Conservation (phyloP, 371 early-diverging fungal genomes). For the Mucor lusitanicus region DNA sequence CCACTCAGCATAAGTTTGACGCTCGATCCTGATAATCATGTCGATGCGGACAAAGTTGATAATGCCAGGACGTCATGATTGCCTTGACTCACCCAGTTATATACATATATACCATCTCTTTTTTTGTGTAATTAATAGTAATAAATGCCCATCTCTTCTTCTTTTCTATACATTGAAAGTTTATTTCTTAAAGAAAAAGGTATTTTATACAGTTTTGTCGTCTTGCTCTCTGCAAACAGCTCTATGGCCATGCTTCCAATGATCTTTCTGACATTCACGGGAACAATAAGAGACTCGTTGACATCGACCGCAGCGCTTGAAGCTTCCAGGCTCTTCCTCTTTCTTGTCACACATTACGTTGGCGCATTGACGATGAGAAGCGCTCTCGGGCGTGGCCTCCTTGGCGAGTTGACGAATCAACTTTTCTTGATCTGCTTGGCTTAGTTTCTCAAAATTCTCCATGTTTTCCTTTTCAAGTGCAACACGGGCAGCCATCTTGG, state of each 20-base stretch:
- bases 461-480: conserved; percentile 45
- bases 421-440: conserved; percentile 42
- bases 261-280: conserved; percentile 63
- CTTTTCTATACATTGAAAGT: not conserved
- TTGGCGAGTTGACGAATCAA: conserved; percentile 47
- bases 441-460: conserved; percentile 42
- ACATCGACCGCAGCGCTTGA: conserved; percentile 62
- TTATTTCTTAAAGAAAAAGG: not conserved
- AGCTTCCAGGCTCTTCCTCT: conserved; percentile 54
- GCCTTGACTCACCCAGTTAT: not conserved
- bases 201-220: conserved; percentile 3
- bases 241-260: conserved; percentile 65
- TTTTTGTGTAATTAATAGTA: not conserved
- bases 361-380: conserved; percentile 42
- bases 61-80: too few species aligned
- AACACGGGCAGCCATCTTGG: conserved; percentile 54
- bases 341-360: conserved; percentile 48
- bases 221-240: conserved; percentile 39
- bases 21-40: too few species aligned
- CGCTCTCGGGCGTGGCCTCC: conserved; percentile 42
- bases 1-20: too few species aligned
- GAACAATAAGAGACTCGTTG: conserved; percentile 60
- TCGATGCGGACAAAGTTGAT: too few species aligned
- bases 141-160: not conserved
- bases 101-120: not conserved